phyloP scores from a whole-genome alignment of 2,329 filamentous ascomycete species.

The Geoglossum cookeanum region DNA sequence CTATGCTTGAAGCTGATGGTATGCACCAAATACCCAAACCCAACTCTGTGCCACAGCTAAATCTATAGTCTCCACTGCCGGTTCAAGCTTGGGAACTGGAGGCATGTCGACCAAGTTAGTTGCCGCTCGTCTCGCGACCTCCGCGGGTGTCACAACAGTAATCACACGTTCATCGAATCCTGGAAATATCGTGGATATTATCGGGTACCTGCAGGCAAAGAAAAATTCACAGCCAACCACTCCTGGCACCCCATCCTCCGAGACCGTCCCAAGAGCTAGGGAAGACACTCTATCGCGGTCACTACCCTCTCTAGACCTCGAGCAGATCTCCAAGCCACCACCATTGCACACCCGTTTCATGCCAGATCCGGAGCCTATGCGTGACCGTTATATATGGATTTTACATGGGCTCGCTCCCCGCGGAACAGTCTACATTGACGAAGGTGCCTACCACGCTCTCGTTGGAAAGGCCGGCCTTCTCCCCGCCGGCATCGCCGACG shows the following conservation, averaged over 20 bases:
- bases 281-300: slow-evolving; percentile 16
- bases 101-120: slow-evolving; percentile 98
- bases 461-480: slow-evolving; percentile 70
- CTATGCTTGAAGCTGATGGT: slow-evolving; percentile 63
- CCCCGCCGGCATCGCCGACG: slow-evolving; percentile 75
- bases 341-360: slow-evolving; percentile 87
- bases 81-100: slow-evolving; percentile 76
- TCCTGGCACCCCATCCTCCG: slow-evolving; percentile 8
- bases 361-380: slow-evolving; percentile 64
- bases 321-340: slow-evolving; percentile 27
- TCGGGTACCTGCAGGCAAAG: slow-evolving; percentile 40
- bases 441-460: slow-evolving; percentile 68
- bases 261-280: slow-evolving; percentile 6
- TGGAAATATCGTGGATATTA: slow-evolving; percentile 76
- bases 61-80: slow-evolving; percentile 57
- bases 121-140: slow-evolving; percentile 77
- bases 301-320: slow-evolving; percentile 24
- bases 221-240: slow-evolving; percentile 15
- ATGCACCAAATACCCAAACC: slow-evolving; percentile 5
- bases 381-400: slow-evolving; percentile 93
- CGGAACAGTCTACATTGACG: slow-evolving; percentile 81
- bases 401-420: slow-evolving; percentile 80
- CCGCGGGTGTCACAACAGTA: slow-evolving; percentile 85
- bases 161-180: slow-evolving; percentile 90
- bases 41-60: neutral